Percentiles rank a stretch among this genome's conserved stretches.
Conservation (phyloP, 345 rosid genomes). For the Pelargonium nanum region DNA sequence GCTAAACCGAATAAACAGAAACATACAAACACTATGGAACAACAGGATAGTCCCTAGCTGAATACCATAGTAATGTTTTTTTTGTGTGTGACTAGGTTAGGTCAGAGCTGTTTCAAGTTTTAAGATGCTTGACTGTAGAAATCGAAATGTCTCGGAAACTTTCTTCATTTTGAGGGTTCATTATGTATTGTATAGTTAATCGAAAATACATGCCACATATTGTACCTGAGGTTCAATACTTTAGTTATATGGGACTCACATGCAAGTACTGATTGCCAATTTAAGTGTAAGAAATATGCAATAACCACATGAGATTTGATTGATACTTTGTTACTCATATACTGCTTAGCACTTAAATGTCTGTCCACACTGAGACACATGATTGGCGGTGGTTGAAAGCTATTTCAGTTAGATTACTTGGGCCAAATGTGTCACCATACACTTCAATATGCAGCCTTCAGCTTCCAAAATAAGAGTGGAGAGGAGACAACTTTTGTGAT, state of each 20-base stretch:
- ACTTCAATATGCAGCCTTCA: no score
- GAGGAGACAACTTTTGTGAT: no score
- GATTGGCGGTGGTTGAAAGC: neutral
- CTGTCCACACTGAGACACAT: neutral
- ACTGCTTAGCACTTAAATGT: neutral
- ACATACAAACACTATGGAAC: neutral
- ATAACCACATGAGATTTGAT: neutral
- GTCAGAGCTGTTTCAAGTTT: neutral
- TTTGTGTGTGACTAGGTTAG: neutral
- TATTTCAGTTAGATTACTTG: no score
- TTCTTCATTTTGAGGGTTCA: neutral
- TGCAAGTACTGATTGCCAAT: neutral
- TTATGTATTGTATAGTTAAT: neutral
- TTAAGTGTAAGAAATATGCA: neutral
- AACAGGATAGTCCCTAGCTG: neutral
- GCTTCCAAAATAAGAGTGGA: no score
- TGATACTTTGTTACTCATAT: neutral
- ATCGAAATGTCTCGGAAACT: neutral
- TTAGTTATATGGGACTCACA: neutral
- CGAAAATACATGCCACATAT: neutral
- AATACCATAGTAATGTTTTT: neutral
- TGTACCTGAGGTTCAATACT: neutral
- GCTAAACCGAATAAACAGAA: neutral
- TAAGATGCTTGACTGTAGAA: neutral
- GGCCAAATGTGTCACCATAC: no score